Conservation (phyloP, 352 stramenopile genomes). For the Phytophthora agathidicida region DNA sequence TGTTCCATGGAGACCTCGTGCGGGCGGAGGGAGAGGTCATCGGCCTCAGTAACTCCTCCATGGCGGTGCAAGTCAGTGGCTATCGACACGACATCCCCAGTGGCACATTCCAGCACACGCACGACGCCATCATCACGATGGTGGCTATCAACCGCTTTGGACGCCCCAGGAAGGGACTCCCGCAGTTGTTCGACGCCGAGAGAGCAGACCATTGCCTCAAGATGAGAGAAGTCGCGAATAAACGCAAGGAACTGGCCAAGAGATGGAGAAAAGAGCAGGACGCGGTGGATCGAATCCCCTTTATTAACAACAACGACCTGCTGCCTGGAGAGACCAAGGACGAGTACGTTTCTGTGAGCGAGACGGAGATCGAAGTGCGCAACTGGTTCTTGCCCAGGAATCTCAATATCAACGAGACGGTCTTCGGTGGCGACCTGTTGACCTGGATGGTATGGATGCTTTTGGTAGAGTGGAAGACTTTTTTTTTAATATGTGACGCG, state of each 20-base stretch:
- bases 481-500: not conserved
- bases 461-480: not conserved
- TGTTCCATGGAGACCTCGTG: slow-evolving; percentile 64
- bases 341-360: slow-evolving; percentile 49
- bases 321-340: slow-evolving; percentile 43
- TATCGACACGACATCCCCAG: slow-evolving; percentile 52
- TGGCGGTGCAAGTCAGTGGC: slow-evolving; percentile 57
- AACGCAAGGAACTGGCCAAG: slow-evolving; percentile 44
- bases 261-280: slow-evolving; percentile 53
- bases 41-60: slow-evolving; percentile 55
- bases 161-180: slow-evolving; percentile 41
- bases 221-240: slow-evolving; percentile 48
- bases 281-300: slow-evolving; percentile 47
- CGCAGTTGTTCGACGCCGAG: slow-evolving; percentile 50
- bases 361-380: slow-evolving; percentile 72
- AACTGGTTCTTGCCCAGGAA: slow-evolving; percentile 77
- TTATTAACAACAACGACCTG: slow-evolving; percentile 40
- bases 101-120: slow-evolving; percentile 54
- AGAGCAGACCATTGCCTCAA: slow-evolving; percentile 42
- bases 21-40: slow-evolving; percentile 57
- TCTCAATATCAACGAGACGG: slow-evolving; percentile 73
- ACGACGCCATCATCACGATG: slow-evolving; percentile 68
- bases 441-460: slow-evolving; percentile 55
- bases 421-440: slow-evolving; percentile 72
- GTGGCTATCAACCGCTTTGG: slow-evolving; percentile 65